Evolutionary conservation across 805 yeast genomes (phyloP).

Genomic region (Isabelozyma pseudorhagii): DNA sequence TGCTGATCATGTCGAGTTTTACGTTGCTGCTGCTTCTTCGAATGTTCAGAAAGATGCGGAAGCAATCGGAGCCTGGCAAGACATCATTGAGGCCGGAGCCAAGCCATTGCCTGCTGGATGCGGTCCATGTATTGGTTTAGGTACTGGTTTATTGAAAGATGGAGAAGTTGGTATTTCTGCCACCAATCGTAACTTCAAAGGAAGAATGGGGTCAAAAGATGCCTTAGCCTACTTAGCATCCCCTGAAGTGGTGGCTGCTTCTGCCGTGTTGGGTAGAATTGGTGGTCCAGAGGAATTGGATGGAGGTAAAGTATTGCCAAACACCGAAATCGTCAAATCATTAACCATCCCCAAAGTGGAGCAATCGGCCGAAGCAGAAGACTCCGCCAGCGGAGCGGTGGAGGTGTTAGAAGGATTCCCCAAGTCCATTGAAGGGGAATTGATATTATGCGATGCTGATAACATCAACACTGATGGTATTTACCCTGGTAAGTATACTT

Average conservation of each 20-base stretch:
- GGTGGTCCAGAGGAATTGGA: constrained; percentile 86
- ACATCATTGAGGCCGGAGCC: constrained; percentile 88
- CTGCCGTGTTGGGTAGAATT: constrained; percentile 92
- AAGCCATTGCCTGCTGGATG: constrained; percentile 96
- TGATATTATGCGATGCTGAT: constrained; percentile 94
- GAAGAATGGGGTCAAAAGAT: constrained; percentile 97
- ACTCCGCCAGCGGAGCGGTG: constrained; percentile 40
- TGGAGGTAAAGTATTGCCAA: constrained; percentile 49
- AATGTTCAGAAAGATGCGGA: constrained; percentile 93
- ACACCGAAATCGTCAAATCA: constrained; percentile 47
- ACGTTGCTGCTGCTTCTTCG: constrained; percentile 96
- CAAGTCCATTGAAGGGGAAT: constrained; percentile 80
- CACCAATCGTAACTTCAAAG: constrained; percentile 97
- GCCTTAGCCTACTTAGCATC: constrained; percentile 95
- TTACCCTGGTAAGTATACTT: constrained; percentile 98
- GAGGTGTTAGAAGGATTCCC: constrained; percentile 92
- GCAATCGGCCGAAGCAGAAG: constrained; percentile 28
- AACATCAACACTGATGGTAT: constrained; percentile 97
- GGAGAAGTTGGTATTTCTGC: constrained; percentile 99
- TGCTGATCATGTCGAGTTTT: constrained; percentile 88
- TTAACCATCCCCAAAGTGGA: constrained; percentile 21
- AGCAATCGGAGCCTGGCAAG: constrained; percentile 88
- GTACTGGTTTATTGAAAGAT: constrained; percentile 86
- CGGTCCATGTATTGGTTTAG: constrained; percentile 98
- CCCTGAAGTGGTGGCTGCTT: constrained; percentile 98